Evolutionary conservation across 805 yeast genomes (phyloP), one percentile per base, ranked within the genome.

Genomic region (Saccharomycopsis synnaedendra): DNA sequence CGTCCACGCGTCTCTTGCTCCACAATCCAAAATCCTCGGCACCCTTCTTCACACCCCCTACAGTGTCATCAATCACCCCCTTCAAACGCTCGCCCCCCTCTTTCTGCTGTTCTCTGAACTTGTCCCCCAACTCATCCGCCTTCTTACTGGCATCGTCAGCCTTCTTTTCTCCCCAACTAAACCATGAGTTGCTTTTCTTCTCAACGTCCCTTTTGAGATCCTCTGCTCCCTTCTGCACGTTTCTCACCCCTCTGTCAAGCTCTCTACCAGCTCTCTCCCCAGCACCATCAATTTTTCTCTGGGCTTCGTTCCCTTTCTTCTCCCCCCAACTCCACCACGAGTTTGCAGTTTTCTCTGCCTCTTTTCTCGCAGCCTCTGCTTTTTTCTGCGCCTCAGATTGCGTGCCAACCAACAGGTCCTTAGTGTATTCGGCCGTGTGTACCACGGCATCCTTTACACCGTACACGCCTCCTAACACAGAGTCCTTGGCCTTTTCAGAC

Each of bases 151-250:
- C 42, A 28, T 47, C 45, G 28, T 40, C 53, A 10, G 39, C 36
- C 43, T 44, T 54, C 39, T 46, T 44, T 19, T 34, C 49, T 11
- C 33, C 53, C 48, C 69, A 67, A 5, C 58, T 49, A 52, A 62
- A 63, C 72, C 74, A 67, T 27, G 62, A 59, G 28, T 57, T 56
- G 30, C 56, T 29, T 39, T 48, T 49, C 34, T 51, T 19, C 42
- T 62, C 54, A 8, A 57, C 37, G 19, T 54, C 50, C 28, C 51
- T 40, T 50, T 54, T 58, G 10, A 61, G 59, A 19, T 39, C 46
- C 5, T 58, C 58, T 2, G 40, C 50, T 42, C 64, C 66, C 10
- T 34, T n/a, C n/a, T 34, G 36, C 8, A n/a, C 36, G 8, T 34
- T 8, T 34, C n/a, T 8, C 8, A 34, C 36, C 8, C 36, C 36